phyloP scores from a whole-genome alignment of 805 yeast genomes.

The Ogataea parapolymorpha region DNA sequence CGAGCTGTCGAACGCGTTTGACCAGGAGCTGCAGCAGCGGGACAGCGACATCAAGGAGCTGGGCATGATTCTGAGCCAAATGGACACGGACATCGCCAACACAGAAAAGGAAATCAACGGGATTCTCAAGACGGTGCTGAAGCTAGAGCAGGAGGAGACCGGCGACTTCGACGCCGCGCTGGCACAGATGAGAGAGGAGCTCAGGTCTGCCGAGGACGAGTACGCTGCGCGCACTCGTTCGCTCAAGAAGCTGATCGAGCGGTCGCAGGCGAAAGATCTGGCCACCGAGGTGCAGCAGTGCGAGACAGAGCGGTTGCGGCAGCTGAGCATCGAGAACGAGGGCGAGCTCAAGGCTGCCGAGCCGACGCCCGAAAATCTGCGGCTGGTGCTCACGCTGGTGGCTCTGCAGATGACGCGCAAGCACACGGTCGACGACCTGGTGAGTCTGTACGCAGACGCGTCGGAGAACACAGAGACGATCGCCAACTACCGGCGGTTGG shows the following conservation, averaged over 20 bases:
- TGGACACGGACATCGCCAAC: slow-evolving; percentile 33
- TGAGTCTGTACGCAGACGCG: slow-evolving; percentile 33
- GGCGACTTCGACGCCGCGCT: slow-evolving; percentile 29
- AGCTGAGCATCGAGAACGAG: slow-evolving; percentile 15
- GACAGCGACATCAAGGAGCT: slow-evolving; percentile 35
- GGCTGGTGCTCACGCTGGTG: slow-evolving; percentile 42
- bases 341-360: slow-evolving; percentile 22
- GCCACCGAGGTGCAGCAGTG: slow-evolving; percentile 40
- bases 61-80: slow-evolving; percentile 25
- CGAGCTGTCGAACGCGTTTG: slow-evolving; percentile 50
- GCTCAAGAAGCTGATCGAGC: slow-evolving; percentile 33
- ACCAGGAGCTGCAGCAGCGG: slow-evolving; percentile 45
- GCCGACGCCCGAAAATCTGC: slow-evolving; percentile 22
- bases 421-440: slow-evolving; percentile 49
- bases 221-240: slow-evolving; percentile 18
- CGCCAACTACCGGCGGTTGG: slow-evolving; percentile 64
- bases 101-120: slow-evolving; percentile 30
- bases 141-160: slow-evolving; percentile 9
- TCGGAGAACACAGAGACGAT: slow-evolving; percentile 51
- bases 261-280: slow-evolving; percentile 43
- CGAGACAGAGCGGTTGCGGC: slow-evolving; percentile 29
- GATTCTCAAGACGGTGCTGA: slow-evolving; percentile 34
- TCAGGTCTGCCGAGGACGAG: slow-evolving; percentile 16
- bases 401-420: slow-evolving; percentile 52
- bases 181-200: slow-evolving; percentile 14